Base-by-base conservation (phyloP, 139 green algal genomes). In the Chlorella sorokiniana region DNA sequence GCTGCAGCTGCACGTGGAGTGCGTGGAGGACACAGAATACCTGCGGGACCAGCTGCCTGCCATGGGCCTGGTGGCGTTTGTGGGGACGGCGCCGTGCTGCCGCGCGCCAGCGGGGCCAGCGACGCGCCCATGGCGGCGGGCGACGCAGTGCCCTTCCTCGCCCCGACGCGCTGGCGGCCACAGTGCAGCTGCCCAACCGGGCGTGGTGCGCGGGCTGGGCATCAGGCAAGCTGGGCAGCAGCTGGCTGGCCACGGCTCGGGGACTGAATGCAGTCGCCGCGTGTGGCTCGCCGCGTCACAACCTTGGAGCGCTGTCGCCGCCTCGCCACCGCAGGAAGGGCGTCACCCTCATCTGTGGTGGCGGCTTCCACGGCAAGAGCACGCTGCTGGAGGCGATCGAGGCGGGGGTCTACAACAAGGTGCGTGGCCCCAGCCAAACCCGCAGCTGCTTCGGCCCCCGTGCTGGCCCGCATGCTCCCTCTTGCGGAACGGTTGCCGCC, bases 361-460 rank as follows among this genome's bases (percentile, higher is more conserved):
- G 92, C 23, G 92, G 92, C 44, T 95, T 94, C 70, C 86, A 95
- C 79, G 92, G 92, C 56, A 95, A 95, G 79, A 84, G 52, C 64
- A 95, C 92, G 31, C 84, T 95, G 79, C 83, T 95, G 29, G 65
- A 91, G 23, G 92, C 92, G 1, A 52, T 95, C 4, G 84, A 96
- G 64, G 61, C 45, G 11, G 92, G 92, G 4, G 85, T 95, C 27
- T 96, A 96, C 81, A 87, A 95, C 81, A 90, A 92, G 72, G 81
- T 85, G 61, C 3, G 38, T 0, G 18, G 64, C 22, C 52, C 52
- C 18, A 25, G 56, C 18, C 56, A 65, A 31, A 65, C 6, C 56
- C 35, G 11, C 41, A 23, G 31, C 31, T 44, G 8, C 31, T 45
- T 42, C 31, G 8, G 64, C 64, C 52, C 27, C 22, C 52, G 6